Conservation (phyloP, 257 asterid genomes). For the Ligustrum vulgare region DNA sequence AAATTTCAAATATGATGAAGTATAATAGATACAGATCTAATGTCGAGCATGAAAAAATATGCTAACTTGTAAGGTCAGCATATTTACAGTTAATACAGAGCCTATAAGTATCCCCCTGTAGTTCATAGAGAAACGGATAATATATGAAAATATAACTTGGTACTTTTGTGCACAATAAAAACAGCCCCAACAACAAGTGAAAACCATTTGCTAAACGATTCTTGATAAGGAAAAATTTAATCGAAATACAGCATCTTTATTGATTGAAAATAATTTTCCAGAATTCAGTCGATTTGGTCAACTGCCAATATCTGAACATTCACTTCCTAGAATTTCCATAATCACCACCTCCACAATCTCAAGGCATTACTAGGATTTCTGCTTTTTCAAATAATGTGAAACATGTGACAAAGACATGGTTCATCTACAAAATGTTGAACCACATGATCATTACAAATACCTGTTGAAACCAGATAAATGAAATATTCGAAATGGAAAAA, state of each 20-base stretch:
- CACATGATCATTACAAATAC: background rate
- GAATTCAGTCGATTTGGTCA: no score
- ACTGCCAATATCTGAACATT: no score
- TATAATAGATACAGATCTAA: background rate
- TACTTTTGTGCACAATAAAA: background rate
- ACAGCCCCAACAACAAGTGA: no score
- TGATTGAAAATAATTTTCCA: no score
- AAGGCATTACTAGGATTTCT: background rate
- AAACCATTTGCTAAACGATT: no score
- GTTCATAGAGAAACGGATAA: background rate
- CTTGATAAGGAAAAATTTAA: no score
- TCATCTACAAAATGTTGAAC: background rate
- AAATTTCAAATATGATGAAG: background rate
- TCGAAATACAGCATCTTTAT: no score
- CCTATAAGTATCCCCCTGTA: background rate
- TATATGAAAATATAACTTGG: background rate
- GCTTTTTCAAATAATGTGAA: background rate
- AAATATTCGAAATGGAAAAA: background rate
- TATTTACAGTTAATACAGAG: background rate
- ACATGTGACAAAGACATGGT: background rate
- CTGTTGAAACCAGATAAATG: background rate
- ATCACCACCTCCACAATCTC: no score
- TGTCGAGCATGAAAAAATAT: background rate
- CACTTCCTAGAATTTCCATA: no score
- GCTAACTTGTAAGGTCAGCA: background rate